A percentile compares a stretch with the other conserved stretches of the same genome.
Conservation (phyloP, 352 stramenopile genomes). For the Thraustochytrium striatum region DNA sequence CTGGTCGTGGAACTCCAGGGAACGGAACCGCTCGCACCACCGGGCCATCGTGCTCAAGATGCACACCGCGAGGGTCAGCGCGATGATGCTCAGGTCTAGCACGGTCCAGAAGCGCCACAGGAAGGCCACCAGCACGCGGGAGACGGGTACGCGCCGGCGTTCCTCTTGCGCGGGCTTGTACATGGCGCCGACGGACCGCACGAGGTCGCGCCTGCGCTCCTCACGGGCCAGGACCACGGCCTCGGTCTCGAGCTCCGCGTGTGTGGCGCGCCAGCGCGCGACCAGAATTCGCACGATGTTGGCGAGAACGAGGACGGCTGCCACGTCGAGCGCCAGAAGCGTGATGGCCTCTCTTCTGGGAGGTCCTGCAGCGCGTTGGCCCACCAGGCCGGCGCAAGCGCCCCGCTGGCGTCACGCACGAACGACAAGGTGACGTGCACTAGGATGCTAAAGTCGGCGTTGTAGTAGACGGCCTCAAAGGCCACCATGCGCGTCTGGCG, state of each 20-base stretch:
- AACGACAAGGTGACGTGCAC: background rate
- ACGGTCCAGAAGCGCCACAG: constrained; percentile 11
- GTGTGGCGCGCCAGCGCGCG: background rate
- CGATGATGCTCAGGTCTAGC: constrained; percentile 26
- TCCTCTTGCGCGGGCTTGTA: background rate
- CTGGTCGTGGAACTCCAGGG: background rate
- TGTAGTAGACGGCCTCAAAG: constrained; percentile 11
- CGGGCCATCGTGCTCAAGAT: background rate
- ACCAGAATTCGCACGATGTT: background rate
- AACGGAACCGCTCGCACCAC: background rate
- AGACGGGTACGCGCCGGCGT: background rate
- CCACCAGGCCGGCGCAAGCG: background rate
- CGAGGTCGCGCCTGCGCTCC: background rate
- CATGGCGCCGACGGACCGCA: background rate
- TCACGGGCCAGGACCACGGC: background rate
- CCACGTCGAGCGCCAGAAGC: background rate
- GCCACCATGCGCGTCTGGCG: constrained; percentile 16
- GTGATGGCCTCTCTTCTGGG: too few relatives aligned
- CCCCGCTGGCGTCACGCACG: background rate
- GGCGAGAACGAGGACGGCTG: background rate
- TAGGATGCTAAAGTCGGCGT: constrained; percentile 20
- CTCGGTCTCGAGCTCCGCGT: background rate
- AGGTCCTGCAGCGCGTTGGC: constrained; percentile 1
- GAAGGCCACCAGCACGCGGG: background rate
- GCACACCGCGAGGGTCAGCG: background rate